phyloP scores from a whole-genome alignment of 106 monocot genomes.

The Apostasia shenzhenica region DNA sequence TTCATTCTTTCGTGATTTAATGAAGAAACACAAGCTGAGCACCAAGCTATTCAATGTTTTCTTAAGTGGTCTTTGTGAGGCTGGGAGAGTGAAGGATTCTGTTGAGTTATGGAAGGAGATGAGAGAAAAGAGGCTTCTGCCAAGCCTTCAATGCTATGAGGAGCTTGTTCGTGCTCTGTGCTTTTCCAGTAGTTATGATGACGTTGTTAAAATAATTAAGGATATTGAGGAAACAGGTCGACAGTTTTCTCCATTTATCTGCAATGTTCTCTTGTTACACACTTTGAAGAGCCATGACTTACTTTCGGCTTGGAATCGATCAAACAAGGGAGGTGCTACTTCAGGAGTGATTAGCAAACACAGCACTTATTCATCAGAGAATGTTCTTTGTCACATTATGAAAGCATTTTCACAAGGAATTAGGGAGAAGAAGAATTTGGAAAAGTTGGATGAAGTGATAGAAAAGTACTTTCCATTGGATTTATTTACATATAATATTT shows the following conservation, averaged over 20 bases:
- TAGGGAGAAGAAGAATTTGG: constrained; percentile 35
- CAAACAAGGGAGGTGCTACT: not conserved
- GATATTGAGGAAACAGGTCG: constrained; percentile 66
- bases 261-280: constrained; percentile 73
- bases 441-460: constrained; percentile 49
- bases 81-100: constrained; percentile 44
- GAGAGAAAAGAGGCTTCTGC: constrained; percentile 54
- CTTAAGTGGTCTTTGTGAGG: constrained; percentile 67
- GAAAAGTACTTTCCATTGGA: constrained; percentile 69
- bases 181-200: constrained; percentile 33
- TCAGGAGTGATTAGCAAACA: not conserved
- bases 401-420: constrained; percentile 57
- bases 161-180: constrained; percentile 61
- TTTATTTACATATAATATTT: constrained; percentile 67
- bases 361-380: constrained; percentile 1
- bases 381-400: constrained; percentile 45
- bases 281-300: constrained; percentile 53
- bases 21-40: constrained; percentile 29
- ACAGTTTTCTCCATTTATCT: constrained; percentile 67
- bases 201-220: constrained; percentile 40
- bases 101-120: constrained; percentile 67
- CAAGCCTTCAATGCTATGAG: constrained; percentile 74
- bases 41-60: constrained; percentile 64
- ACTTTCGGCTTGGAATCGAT: constrained; percentile 36
- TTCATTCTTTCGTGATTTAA: constrained; percentile 37